phyloP scores from a whole-genome alignment of 2,329 filamentous ascomycete genomes.

The Sporothrix brasiliensis region DNA sequence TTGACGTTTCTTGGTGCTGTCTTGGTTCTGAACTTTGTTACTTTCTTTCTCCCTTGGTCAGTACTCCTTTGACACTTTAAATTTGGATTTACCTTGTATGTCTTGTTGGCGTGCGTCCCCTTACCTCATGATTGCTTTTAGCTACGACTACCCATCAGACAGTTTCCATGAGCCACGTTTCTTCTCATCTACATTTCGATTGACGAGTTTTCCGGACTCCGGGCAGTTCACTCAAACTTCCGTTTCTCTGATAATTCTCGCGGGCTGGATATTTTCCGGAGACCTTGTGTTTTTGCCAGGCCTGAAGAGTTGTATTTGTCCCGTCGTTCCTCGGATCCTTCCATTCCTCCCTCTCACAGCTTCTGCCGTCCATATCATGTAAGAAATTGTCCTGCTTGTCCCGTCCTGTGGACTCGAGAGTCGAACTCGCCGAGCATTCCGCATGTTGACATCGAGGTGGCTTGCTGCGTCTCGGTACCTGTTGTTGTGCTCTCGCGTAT shows the following conservation, averaged over 20 bases:
- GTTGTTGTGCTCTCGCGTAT: slow-evolving; percentile 16
- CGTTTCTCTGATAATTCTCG: background rate
- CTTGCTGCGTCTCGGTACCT: slow-evolving; percentile 8
- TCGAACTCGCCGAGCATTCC: background rate
- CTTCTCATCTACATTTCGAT: too few relatives aligned
- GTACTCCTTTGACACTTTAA: background rate
- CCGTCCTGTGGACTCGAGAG: background rate
- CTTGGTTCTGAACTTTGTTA: background rate
- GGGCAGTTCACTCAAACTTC: background rate
- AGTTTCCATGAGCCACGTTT: background rate
- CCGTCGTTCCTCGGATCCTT: background rate
- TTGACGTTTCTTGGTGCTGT: background rate
- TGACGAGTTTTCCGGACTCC: too few relatives aligned
- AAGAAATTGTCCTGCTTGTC: background rate
- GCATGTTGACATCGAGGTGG: background rate
- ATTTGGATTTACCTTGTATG: background rate
- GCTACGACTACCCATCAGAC: background rate
- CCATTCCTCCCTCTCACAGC: background rate
- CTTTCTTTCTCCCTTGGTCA: background rate
- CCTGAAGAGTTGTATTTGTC: background rate
- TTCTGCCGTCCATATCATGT: background rate
- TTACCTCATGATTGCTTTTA: background rate
- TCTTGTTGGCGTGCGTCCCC: background rate
- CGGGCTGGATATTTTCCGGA: background rate
- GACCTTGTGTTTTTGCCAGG: background rate